phyloP scores from a whole-genome alignment of 768 basidiomycete genomes.

The Gymnopilus dilepis region DNA sequence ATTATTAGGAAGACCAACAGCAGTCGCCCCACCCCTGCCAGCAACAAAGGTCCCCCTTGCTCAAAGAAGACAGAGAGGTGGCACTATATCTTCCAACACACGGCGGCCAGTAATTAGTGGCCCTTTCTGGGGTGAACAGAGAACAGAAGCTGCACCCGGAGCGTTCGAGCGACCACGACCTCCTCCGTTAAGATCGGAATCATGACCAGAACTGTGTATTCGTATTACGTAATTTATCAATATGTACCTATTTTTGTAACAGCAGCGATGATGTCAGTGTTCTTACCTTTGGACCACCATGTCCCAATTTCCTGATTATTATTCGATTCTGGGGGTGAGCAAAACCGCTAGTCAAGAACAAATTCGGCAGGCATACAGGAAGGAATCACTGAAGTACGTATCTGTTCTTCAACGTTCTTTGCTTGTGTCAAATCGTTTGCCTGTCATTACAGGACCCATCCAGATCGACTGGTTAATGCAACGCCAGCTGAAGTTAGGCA shows the following conservation, averaged over 20 bases:
- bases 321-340: conserved; percentile 61
- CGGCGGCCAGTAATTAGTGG: conserved; percentile 37
- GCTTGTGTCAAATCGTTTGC: conserved; percentile 23
- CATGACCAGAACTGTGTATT: conserved; percentile 2
- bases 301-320: conserved; percentile 85
- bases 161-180: conserved; percentile 48
- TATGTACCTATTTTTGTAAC: conserved; percentile 17
- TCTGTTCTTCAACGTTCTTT: not conserved
- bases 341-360: conserved; percentile 70
- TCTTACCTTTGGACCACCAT: conserved; percentile 43
- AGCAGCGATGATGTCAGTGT: conserved; percentile 31
- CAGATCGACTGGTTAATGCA: conserved; percentile 79
- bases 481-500: conserved; percentile 69
- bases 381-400: conserved; percentile 72
- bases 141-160: conserved; percentile 28
- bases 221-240: conserved; percentile 10
- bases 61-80: conserved; percentile 30
- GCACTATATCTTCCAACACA: conserved; percentile 27
- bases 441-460: conserved; percentile 71
- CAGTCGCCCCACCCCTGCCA: conserved; percentile 28
- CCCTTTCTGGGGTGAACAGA: conserved; percentile 29
- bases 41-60: conserved; percentile 36
- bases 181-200: conserved; percentile 34
- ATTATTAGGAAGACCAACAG: conserved; percentile 37
- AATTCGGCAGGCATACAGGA: conserved; percentile 78